These are phyloP conservation scores for Malbranchea cinnamomea DNA, from an alignment of 2,329 filamentous ascomycete species.

Conservation along the genomic window DNA sequence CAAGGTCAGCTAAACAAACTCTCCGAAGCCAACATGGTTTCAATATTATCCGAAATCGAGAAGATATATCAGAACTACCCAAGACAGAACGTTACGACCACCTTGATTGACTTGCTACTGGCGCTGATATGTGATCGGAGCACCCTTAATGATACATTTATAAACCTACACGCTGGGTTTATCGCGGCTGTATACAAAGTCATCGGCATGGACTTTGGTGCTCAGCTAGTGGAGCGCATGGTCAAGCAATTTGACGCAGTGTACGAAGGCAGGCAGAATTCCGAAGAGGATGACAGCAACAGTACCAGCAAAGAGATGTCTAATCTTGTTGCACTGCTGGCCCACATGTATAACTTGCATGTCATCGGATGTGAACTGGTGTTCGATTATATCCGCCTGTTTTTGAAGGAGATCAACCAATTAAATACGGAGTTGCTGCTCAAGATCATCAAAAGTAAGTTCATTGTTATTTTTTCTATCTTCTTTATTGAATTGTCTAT, in stretches of 20 bases:
- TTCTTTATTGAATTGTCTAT: slow-evolving; percentile 10
- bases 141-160: slow-evolving; percentile 68
- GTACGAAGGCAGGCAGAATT: slow-evolving; percentile 32
- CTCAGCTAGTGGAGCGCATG: slow-evolving; percentile 64
- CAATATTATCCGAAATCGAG: slow-evolving; percentile 70
- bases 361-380: slow-evolving; percentile 68
- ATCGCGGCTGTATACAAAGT: slow-evolving; percentile 76
- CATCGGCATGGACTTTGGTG: slow-evolving; percentile 77
- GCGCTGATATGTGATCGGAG: slow-evolving; percentile 68
- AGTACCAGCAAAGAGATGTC: slow-evolving; percentile 51
- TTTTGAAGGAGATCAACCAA: slow-evolving; percentile 63
- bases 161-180: slow-evolving; percentile 83
- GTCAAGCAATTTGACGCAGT: slow-evolving; percentile 59
- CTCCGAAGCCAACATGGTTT: slow-evolving; percentile 76
- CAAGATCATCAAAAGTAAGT: slow-evolving; percentile 56
- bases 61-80: slow-evolving; percentile 70
- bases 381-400: slow-evolving; percentile 77
- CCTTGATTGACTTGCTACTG: slow-evolving; percentile 61
- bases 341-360: slow-evolving; percentile 85
- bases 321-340: slow-evolving; percentile 69
- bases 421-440: slow-evolving; percentile 78
- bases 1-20: slow-evolving; percentile 87
- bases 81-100: slow-evolving; percentile 74
- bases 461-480: background rate
- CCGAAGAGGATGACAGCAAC: slow-evolving; percentile 15